phyloP scores from a whole-genome alignment of 2,329 filamentous ascomycete species.

The Microascus cirrosus region DNA sequence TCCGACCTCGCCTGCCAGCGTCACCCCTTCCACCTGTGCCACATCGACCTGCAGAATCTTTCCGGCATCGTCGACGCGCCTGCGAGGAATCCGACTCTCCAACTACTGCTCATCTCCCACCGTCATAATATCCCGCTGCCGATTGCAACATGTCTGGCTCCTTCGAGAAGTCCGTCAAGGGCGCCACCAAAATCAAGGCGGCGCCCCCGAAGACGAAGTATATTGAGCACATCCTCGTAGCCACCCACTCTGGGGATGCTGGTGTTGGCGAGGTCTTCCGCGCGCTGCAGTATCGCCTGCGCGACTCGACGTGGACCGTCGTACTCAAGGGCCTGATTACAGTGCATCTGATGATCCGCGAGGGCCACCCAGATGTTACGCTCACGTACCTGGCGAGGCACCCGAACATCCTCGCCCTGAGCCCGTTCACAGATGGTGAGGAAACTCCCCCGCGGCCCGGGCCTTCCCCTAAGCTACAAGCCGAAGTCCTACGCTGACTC shows the following conservation, averaged over 20 bases:
- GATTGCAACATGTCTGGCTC: slow-evolving; percentile 58
- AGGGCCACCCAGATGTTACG: slow-evolving; percentile 83
- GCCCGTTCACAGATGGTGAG: slow-evolving; percentile 84
- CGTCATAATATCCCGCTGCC: neutral
- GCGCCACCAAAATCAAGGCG: slow-evolving; percentile 88
- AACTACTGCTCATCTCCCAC: neutral
- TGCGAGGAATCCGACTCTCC: neutral
- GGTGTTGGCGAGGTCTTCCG: slow-evolving; percentile 95
- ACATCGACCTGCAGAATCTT: neutral
- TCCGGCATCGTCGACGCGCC: neutral
- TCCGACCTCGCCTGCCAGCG: neutral
- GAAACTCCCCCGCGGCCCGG: slow-evolving; percentile 12
- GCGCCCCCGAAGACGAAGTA: slow-evolving; percentile 98
- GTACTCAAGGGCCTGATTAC: slow-evolving; percentile 97
- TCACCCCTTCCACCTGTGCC: neutral
- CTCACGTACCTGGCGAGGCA: slow-evolving; percentile 74
- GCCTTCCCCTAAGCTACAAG: too few relatives aligned
- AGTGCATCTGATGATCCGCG: slow-evolving; percentile 92
- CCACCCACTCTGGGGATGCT: slow-evolving; percentile 87
- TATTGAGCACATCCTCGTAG: slow-evolving; percentile 93
- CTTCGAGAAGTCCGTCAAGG: slow-evolving; percentile 98
- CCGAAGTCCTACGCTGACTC: neutral
- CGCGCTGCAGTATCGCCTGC: slow-evolving; percentile 74
- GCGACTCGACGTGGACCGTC: slow-evolving; percentile 98
- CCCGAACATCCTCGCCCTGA: slow-evolving; percentile 74